Percentiles rank a stretch among this genome's conserved stretches.
Conservation (phyloP, 768 basidiomycete species). For the Lactifluus volemus region DNA sequence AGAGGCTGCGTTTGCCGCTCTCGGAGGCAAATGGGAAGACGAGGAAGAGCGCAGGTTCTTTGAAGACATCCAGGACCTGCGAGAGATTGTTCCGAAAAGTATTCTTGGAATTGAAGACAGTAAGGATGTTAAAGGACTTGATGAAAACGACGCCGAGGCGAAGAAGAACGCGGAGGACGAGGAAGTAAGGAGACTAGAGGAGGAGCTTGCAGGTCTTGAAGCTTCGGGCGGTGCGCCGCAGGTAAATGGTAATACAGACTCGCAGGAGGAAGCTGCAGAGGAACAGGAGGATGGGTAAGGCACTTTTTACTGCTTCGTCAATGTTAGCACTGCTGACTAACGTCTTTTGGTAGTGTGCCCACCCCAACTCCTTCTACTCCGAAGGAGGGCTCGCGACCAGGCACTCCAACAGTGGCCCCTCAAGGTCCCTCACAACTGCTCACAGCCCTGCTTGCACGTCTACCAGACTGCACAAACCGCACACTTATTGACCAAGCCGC, state of each 20-base stretch:
- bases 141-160: slow-evolving; percentile 40
- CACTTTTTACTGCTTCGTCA: slow-evolving; percentile 17
- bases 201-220: slow-evolving; percentile 61
- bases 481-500: slow-evolving; percentile 87
- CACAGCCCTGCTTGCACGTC: slow-evolving; percentile 78
- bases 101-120: slow-evolving; percentile 62
- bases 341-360: slow-evolving; percentile 25
- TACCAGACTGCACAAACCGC: slow-evolving; percentile 92
- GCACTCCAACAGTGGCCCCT: slow-evolving; percentile 60
- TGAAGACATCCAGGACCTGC: slow-evolving; percentile 86
- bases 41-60: slow-evolving; percentile 94
- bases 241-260: slow-evolving; percentile 12
- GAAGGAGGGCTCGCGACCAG: slow-evolving; percentile 43
- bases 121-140: slow-evolving; percentile 28
- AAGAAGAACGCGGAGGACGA: slow-evolving; percentile 55
- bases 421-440: slow-evolving; percentile 92
- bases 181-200: slow-evolving; percentile 66
- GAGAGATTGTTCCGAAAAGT: slow-evolving; percentile 84
- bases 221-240: slow-evolving; percentile 25
- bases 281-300: slow-evolving; percentile 24
- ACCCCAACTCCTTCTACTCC: slow-evolving; percentile 68
- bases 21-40: slow-evolving; percentile 93
- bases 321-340: not conserved
- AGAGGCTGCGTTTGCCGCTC: slow-evolving; percentile 32
- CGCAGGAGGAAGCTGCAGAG: slow-evolving; percentile 19